Conservation (phyloP, 108 stramenopile species). For the Mayamaea pseudoterrestris region DNA sequence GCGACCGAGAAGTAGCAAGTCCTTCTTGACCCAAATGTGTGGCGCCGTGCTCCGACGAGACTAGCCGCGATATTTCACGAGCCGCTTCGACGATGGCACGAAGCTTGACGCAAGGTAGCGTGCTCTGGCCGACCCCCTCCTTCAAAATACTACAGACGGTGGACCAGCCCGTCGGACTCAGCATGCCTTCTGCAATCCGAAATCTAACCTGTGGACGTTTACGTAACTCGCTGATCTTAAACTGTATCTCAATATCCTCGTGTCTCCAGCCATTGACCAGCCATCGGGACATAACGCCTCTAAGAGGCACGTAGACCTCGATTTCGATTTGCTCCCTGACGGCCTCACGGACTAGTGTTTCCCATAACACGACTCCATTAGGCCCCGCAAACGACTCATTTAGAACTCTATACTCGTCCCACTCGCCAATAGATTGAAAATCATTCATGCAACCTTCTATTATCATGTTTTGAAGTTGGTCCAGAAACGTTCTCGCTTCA, state of each 20-base stretch:
- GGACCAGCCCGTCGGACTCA: conserved; percentile 3
- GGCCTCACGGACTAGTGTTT: conserved; percentile 56
- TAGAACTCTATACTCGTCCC: conserved; percentile 31
- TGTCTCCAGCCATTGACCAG: conserved; percentile 75
- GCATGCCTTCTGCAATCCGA: neutral
- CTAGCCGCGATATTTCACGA: conserved; percentile 37
- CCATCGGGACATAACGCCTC: conserved; percentile 61
- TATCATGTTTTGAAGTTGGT: conserved; percentile 66
- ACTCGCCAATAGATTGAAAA: conserved; percentile 39
- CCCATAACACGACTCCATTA: conserved; percentile 26
- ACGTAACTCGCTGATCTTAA: conserved; percentile 35
- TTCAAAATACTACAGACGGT: conserved; percentile 61
- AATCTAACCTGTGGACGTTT: neutral
- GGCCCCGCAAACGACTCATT: conserved; percentile 4
- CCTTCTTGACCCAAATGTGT: neutral
- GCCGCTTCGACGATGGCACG: conserved; percentile 76
- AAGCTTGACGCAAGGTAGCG: conserved; percentile 70
- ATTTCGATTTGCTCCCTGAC: conserved; percentile 78
- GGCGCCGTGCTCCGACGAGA: neutral
- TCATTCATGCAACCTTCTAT: conserved; percentile 64
- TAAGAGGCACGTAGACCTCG: conserved; percentile 71
- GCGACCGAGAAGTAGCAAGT: neutral
- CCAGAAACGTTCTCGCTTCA: conserved; percentile 49
- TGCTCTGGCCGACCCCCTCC: conserved; percentile 63
- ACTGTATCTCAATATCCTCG: conserved; percentile 71